Evolutionary conservation across 179 eudicot species (phyloP).

Genomic region (Silene coronaria): DNA sequence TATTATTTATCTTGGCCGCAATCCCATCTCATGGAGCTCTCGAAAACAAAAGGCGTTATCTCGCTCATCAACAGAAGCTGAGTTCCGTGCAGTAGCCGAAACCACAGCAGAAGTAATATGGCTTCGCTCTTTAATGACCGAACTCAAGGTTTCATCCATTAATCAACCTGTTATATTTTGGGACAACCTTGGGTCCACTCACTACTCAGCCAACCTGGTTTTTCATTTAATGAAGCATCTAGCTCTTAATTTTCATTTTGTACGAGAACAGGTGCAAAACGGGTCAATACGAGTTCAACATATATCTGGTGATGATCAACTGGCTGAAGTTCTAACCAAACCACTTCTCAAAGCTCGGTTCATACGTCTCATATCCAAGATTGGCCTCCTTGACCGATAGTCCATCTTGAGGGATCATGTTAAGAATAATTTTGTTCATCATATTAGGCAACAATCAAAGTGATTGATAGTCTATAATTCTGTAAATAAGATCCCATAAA

Average conservation of each 20-base stretch:
- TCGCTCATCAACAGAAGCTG: too few species aligned
- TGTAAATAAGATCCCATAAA: too few species aligned
- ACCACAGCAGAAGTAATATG: too few species aligned
- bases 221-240: not conserved
- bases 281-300: not conserved
- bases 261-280: conserved; percentile 5
- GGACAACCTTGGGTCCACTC: conserved; percentile 8
- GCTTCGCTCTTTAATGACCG: too few species aligned
- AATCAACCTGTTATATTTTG: not conserved
- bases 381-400: not conserved
- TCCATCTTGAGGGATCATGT: conserved; percentile 19
- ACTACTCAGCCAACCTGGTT: not conserved
- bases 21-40: too few species aligned
- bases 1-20: too few species aligned
- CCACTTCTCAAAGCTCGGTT: not conserved
- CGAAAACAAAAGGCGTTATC: too few species aligned
- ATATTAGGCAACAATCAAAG: too few species aligned
- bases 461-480: too few species aligned
- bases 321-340: conserved; percentile 9
- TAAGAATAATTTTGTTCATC: too few species aligned
- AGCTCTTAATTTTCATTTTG: not conserved
- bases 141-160: too few species aligned
- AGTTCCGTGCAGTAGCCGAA: too few species aligned
- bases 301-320: not conserved
- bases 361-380: not conserved